A percentile compares a stretch with the other conserved stretches of the same genome.
These are phyloP conservation scores for Botrytis tulipae DNA, from an alignment of 2,329 filamentous ascomycete species.

Conservation along the genomic window DNA sequence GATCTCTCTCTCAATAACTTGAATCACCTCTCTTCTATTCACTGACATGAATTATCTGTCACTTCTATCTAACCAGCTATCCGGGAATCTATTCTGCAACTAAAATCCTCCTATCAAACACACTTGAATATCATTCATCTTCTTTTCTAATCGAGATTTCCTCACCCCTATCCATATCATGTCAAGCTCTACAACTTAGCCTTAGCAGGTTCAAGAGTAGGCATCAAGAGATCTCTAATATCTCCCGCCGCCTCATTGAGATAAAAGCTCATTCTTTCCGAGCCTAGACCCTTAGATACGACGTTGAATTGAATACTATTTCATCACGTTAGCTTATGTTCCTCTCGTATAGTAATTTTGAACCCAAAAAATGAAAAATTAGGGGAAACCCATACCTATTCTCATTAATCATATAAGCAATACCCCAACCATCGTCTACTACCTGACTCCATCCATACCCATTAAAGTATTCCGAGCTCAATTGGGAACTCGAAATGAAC, in stretches of 20 bases:
- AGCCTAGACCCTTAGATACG: slow-evolving; percentile 87
- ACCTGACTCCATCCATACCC: slow-evolving; percentile 99
- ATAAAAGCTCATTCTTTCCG: slow-evolving; percentile 92
- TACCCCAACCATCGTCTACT: slow-evolving; percentile 91
- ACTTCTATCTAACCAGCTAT: not conserved
- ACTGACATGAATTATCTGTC: not conserved
- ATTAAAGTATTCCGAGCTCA: slow-evolving; percentile 97
- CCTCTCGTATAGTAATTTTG: not conserved
- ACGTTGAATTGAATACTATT: slow-evolving; percentile 94
- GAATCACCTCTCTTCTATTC: not conserved
- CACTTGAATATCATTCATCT: not conserved
- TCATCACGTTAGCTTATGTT: not conserved
- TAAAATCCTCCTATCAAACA: not conserved
- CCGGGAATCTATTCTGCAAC: not conserved
- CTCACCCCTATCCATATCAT: not conserved
- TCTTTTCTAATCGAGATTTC: not conserved
- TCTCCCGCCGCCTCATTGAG: slow-evolving; percentile 91
- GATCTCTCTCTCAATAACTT: not conserved
- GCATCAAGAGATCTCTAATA: slow-evolving; percentile 80
- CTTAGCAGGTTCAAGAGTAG: slow-evolving; percentile 76
- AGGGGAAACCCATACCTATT: slow-evolving; percentile 62
- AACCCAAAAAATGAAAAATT: not conserved
- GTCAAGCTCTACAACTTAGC: slow-evolving; percentile 70
- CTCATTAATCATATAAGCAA: slow-evolving; percentile 99
- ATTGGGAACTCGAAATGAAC: slow-evolving; percentile 85